Conservation (phyloP, 2,329 filamentous ascomycete genomes). For the Zarea fungicola region DNA sequence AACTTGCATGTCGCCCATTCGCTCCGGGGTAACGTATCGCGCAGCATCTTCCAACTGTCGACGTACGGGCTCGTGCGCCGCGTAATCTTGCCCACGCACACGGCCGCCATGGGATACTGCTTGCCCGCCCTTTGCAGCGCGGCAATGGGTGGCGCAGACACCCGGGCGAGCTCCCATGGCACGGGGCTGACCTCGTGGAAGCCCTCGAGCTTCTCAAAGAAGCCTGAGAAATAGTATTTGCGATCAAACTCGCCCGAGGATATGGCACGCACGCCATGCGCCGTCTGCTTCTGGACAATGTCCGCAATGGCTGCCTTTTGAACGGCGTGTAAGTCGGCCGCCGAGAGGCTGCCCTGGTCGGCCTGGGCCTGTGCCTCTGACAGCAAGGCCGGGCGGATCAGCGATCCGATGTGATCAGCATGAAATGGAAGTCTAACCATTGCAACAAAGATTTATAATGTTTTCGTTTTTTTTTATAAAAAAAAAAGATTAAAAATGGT, state of each 20-base stretch:
- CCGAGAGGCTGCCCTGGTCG: conserved; percentile 43
- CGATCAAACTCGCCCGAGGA: conserved; percentile 65
- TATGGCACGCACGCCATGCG: conserved; percentile 57
- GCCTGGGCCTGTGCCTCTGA: conserved; percentile 43
- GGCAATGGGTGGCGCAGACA: conserved; percentile 34
- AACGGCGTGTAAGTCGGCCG: conserved; percentile 43
- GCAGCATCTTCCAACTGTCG: conserved; percentile 37
- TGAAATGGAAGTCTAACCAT: conserved; percentile 63
- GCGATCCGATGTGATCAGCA: conserved; percentile 67
- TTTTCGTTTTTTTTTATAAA: no score
- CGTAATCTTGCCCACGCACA: conserved; percentile 39
- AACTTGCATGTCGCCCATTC: conserved; percentile 62
- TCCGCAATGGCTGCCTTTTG: conserved; percentile 60
- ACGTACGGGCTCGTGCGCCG: conserved; percentile 38
- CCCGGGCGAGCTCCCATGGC: conserved; percentile 32
- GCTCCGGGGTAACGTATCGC: conserved; percentile 45
- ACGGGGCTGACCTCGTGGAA: conserved; percentile 34
- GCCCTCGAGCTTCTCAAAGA: conserved; percentile 42
- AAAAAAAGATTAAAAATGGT: no score
- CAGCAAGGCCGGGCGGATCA: conserved; percentile 60
- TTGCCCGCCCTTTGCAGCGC: conserved; percentile 33
- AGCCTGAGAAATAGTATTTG: conserved; percentile 44
- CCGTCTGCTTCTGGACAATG: conserved; percentile 59
- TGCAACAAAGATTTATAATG: no score
- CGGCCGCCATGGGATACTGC: conserved; percentile 33